Evolutionary conservation across 352 stramenopile species (phyloP), one percentile per base, ranked within the genome.

Genomic region (Globisporangium megalacanthum): DNA sequence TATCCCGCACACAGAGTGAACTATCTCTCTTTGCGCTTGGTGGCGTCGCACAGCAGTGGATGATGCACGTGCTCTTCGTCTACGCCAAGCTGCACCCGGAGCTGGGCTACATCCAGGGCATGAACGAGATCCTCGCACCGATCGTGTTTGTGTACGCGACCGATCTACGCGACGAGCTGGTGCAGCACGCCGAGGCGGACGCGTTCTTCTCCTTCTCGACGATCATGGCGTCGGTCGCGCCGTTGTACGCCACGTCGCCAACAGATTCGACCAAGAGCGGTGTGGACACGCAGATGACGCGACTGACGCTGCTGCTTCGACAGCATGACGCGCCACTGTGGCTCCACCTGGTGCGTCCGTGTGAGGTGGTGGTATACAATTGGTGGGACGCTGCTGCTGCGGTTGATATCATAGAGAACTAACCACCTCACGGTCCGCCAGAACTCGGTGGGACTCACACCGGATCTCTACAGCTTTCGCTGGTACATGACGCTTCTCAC

Each of bases 81-180:
- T 90, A 87, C 54, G 77, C 88, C 14, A 87, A 87, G 57, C 69
- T 89, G 37, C 70, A 97, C 50, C 70, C 81, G 1, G 69, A 88
- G 7, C 73, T 97, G 19, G 86, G 88, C 25, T 98, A 98, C 76
- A 83, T 95, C 53, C 94, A 98, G 68, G 94, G 92, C 41, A 98
- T 98, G 94, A 96, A 98, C 65, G 94, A 98, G 64, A 89, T 98
- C 54, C 71, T 97, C 3, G 93, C 83, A 4, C 90, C 88, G 35
- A 64, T 98, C 4, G 45, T 97, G 17, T 83, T 81, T 56, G 78
- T 83, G 5, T 82, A 94, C 22, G 83, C 90, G 55, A 75, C 62
- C 10, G 87, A 95, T 53, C 41, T 53, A 8, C 45, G 47, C 11
- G 57, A 71, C 4, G 59, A 62, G 10, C 77, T 62, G 68, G 60